These are phyloP conservation scores for Zygoascus meyerae DNA, from an alignment of 1,139 yeast species.

Conservation along the genomic window DNA sequence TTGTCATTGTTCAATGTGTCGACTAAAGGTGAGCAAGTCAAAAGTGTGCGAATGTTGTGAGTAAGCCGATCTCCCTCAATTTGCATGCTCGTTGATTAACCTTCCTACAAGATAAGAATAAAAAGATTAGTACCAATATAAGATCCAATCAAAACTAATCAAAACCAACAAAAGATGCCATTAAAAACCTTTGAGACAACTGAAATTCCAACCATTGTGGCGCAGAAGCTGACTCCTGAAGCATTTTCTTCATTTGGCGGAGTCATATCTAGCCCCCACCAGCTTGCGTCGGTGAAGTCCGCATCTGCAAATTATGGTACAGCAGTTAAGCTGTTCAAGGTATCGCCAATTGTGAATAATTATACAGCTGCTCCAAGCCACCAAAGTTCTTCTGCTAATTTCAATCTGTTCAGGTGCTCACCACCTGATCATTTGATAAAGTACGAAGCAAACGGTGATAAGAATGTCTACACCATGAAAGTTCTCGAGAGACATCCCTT, in stretches of 20 bases:
- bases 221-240: slow-evolving; percentile 44
- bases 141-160: no score
- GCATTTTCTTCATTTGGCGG: slow-evolving; percentile 48
- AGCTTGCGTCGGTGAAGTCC: slow-evolving; percentile 39
- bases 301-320: slow-evolving; percentile 88
- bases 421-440: slow-evolving; percentile 61
- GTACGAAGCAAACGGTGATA: slow-evolving; percentile 19
- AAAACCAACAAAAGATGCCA: slow-evolving; percentile 4
- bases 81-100: not conserved
- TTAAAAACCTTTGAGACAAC: not conserved
- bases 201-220: slow-evolving; percentile 17
- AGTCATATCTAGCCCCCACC: slow-evolving; percentile 51
- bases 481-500: slow-evolving; percentile 88
- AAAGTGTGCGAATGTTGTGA: not conserved
- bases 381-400: slow-evolving; percentile 51
- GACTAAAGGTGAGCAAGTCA: not conserved
- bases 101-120: no score
- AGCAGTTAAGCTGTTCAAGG: slow-evolving; percentile 69
- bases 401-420: slow-evolving; percentile 79
- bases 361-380: slow-evolving; percentile 46
- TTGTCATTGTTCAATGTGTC: slow-evolving; percentile 4
- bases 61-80: not conserved
- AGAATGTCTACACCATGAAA: slow-evolving; percentile 44
- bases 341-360: slow-evolving; percentile 58
- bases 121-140: no score